Base-by-base conservation (phyloP, 2,329 filamentous ascomycete genomes). In the Aspergillus phoenicis region DNA sequence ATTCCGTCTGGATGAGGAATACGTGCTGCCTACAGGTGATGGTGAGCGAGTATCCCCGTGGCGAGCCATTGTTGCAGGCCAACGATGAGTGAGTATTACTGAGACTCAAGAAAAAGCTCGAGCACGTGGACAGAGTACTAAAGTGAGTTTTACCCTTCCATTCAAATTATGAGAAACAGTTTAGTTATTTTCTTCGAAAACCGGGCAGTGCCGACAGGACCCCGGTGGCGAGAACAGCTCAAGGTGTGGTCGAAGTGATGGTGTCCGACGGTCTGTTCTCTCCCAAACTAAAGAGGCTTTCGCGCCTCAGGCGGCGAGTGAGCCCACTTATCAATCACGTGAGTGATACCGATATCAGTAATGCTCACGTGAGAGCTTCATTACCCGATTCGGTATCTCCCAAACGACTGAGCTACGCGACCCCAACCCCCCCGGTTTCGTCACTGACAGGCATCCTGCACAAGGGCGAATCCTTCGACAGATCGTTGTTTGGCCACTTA, bases 1-100 rank as follows among this genome's bases (percentile, higher is more conserved):
- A 70, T 70, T 78, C 63, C 87, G 86, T 81, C 87, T 89, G 81
- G 87, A 88, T 74, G 88, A 87, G 79, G 87, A 88, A 79, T 86
- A 84, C 76, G 90, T 88, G 84, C 90, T 92, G 87, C 90, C 90
- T 93, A 89, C 88, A 89, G 90, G 90, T 88, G 89, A 92, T 91
- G 91, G 91, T 93, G 91, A 94, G 90, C 91, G 84, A 82, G 82
- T 82, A 78, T 85, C 83, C 82, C 83, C 84, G 78, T 83, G 82
- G 78, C 83, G 83, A 82, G 82, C 83, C 84, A 85, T 85, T 77
- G 71, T 80, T 80, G 79, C 77, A 81, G 77, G 82, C 81, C 78
- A 82, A 83, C 76, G 73, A 78, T 78, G 70, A 78, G 77, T 80
- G 78, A 79, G 77, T 78, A 74, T 79, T 80, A 80, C 78, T 76